Base-by-base conservation (phyloP, 192 early-diverging fungal genomes). In the Phlyctochytrium arcticum region DNA sequence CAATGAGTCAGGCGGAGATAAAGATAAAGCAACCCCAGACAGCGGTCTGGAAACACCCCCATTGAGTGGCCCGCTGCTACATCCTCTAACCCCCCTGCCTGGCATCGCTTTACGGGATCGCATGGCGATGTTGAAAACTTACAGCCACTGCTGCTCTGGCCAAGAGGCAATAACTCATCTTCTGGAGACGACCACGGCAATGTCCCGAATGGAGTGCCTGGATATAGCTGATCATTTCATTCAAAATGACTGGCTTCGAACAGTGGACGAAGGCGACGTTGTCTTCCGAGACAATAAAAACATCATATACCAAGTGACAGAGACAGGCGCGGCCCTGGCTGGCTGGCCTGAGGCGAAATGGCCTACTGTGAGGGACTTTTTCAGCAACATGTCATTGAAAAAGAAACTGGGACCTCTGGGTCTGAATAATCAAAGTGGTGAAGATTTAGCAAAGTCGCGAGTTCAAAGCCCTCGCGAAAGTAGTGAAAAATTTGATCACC, bases 61-160 rank as follows among this genome's bases (percentile, higher is more conserved):
- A 48, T 15, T 48, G 3, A 3, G 3, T 23, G 19, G 47, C 3
- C 27, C 31, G 30, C 12, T 49, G 59, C 47, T 19, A 26, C 44
- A 0, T 6, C 5, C 46, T 15, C 6, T 15, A 6, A 23, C 44
- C 24, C 46, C 24, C 44, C 46, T 9, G 64, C 32, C 37, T 4
- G 54, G 53, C 36, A 31, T 77, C 15, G 50, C 61, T 31, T 31
- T 77, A 36, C 60, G 62, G 10, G 66, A 72, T 34, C 55, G 65
- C 31, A 47, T 56, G 27, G 31, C 58, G 34, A 46, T 51, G n/a
- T 36, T 70, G 17, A 73, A 73, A 42, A 62, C 48, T 4, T 69
- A 73, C 33, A 51, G 67, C 12, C 54, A 73, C 59, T 65, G 71
- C 1, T 73, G 73, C 46, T 57, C 65, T 12, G 76, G 76, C 2